A percentile compares a stretch with the other conserved stretches of the same genome.
phyloP scores from a whole-genome alignment of 2,329 filamentous ascomycete genomes.

The Cercospora beticola region DNA sequence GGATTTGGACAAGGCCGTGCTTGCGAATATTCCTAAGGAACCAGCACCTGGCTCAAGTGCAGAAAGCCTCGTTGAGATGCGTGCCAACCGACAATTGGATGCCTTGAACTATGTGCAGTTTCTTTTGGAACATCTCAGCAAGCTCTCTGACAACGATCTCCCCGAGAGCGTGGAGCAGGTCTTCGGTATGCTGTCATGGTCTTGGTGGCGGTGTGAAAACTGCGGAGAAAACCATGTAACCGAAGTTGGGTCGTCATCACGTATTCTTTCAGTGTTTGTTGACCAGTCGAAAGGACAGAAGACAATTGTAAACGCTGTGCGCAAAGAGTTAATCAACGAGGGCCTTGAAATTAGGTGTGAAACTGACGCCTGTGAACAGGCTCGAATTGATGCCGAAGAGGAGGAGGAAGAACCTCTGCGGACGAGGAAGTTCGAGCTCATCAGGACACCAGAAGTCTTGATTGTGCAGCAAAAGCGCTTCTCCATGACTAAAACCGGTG shows the following conservation, averaged over 20 bases:
- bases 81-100: neutral
- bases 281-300: neutral
- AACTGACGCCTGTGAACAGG: neutral
- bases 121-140: neutral
- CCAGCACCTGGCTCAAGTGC: neutral
- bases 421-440: too few species aligned
- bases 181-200: neutral
- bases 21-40: neutral
- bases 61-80: neutral
- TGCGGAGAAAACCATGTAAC: neutral
- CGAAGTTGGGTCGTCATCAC: too few species aligned
- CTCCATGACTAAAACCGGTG: too few species aligned
- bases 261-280: too few species aligned
- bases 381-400: neutral
- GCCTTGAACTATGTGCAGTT: neutral
- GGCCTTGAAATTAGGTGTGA: neutral
- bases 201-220: neutral
- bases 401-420: neutral
- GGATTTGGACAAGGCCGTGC: neutral
- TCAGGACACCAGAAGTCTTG: slow-evolving; percentile 4
- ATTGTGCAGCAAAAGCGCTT: slow-evolving; percentile 10
- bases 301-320: neutral
- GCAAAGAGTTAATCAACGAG: neutral
- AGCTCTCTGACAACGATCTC: neutral
- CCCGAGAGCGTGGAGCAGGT: neutral